These are phyloP conservation scores for Aspergillus cristatus DNA, from an alignment of 495 filamentous ascomycete genomes.

Conservation along the genomic window DNA sequence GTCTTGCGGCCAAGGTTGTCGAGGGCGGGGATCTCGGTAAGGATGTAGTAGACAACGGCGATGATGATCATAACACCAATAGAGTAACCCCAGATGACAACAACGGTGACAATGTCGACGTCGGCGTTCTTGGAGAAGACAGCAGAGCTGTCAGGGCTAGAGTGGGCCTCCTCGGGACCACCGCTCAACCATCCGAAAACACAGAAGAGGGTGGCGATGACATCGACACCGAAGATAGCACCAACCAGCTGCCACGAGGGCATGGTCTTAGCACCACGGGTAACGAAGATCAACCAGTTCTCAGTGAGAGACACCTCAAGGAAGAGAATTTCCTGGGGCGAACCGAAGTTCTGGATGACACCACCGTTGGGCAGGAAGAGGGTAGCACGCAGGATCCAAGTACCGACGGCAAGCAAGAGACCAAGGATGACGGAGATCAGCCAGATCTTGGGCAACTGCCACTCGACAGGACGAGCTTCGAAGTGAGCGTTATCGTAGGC, in stretches of 20 bases:
- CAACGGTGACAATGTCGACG: conserved; percentile 67
- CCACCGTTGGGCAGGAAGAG: conserved; percentile 59
- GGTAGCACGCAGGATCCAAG: conserved; percentile 61
- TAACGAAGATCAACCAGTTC: conserved; percentile 77
- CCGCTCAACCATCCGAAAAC: conserved; percentile 62
- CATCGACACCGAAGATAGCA: conserved; percentile 64
- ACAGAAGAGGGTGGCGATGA: conserved; percentile 61
- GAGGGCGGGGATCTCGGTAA: conserved; percentile 57
- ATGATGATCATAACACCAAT: conserved; percentile 71
- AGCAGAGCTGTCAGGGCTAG: conserved; percentile 35
- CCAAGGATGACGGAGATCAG: conserved; percentile 62
- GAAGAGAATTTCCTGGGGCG: conserved; percentile 65
- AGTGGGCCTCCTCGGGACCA: conserved; percentile 18
- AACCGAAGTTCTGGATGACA: conserved; percentile 65
- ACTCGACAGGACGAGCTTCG: conserved; percentile 62
- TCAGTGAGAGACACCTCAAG: conserved; percentile 65
- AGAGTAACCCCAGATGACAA: conserved; percentile 70
- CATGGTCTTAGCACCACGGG: conserved; percentile 60
- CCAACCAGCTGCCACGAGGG: conserved; percentile 65
- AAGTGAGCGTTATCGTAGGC: conserved; percentile 72
- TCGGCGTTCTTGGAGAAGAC: conserved; percentile 49
- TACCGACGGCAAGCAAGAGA: conserved; percentile 53
- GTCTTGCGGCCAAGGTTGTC: conserved; percentile 75
- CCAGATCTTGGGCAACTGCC: conserved; percentile 74
- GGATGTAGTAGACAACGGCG: conserved; percentile 67